Base-by-base conservation (phyloP, 2,329 filamentous ascomycete genomes). In the Fonsecaea pugnacius region DNA sequence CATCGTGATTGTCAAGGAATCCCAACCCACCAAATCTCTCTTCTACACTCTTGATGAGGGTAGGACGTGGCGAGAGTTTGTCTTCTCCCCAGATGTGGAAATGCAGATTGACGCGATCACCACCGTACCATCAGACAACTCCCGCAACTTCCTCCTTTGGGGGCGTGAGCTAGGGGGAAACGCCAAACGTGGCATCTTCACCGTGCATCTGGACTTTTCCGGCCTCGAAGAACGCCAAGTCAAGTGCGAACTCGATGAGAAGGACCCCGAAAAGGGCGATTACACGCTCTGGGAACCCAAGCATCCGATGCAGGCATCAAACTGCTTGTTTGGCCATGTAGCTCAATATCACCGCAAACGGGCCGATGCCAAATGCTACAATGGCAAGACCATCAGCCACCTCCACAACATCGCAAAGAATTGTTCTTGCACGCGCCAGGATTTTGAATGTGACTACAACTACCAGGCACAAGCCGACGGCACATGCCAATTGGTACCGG, bases 361-460 rank as follows among this genome's bases (percentile, higher is more conserved):
- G 77, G 78, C 83, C n/a, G 87, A 88, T 16, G 82, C 84, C 21
- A 79, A 89, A 54, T 99, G 95, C 80, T 96, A 88, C 82, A 97
- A 96, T 72, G 88, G 89, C 58, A 84, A 85, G 75, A 85, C 84
- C 67, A 67, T 71, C 51, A 64, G 67, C 12, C 66, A 70, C n/a
- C 82, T 87, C 69, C 86, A 88, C 68, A 81, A 94, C 30, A 88
- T 91, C 69, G 80, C 80, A 18, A 79, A 84, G 68, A 92, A 96
- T 75, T 99, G 95, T 81, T 83, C 85, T 64, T 99, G 95, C 79
- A 90, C 87, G 8, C 84, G 92, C 58, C 84, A 87, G 64, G 95
- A 99, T 78, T 99, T 89, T 75, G 95, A 99, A 83, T 99, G 95
- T 78, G 94, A 96, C 75, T 99, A 92, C 83, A 99, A 99, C 78